A percentile compares a stretch with the other conserved stretches of the same genome.
Evolutionary conservation across 108 stramenopile species (phyloP).

Genomic region (Cyclostephanos tholiformis): DNA sequence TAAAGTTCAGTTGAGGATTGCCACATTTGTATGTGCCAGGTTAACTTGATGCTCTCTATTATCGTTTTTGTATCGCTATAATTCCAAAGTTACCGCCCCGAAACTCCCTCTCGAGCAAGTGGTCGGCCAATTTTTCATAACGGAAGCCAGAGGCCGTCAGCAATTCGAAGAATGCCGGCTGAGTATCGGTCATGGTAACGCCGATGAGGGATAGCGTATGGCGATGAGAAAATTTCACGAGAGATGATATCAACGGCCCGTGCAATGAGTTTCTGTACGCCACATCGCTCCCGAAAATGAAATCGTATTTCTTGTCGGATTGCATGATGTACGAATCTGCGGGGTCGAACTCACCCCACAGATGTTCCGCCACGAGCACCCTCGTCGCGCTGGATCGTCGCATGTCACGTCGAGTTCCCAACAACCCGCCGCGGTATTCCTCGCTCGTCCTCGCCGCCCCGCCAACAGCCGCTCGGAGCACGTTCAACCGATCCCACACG

Average conservation of each 20-base stretch:
- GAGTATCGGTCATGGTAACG: conserved; percentile 87
- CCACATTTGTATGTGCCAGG: not conserved
- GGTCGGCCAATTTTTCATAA: conserved; percentile 73
- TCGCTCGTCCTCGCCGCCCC: not conserved
- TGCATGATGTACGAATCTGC: conserved; percentile 1
- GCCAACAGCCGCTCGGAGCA: conserved; percentile 5
- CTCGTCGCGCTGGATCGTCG: not conserved
- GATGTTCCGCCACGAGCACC: conserved; percentile 47
- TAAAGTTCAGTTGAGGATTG: not conserved
- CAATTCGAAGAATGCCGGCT: conserved; percentile 69
- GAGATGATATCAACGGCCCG: conserved; percentile 76
- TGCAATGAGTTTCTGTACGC: conserved; percentile 82
- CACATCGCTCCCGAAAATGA: conserved; percentile 86
- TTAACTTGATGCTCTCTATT: not conserved
- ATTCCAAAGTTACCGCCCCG: conserved; percentile 73
- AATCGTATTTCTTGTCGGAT: conserved; percentile 59
- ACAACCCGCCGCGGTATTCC: not conserved
- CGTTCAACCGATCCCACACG: conserved; percentile 28
- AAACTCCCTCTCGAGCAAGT: conserved; percentile 59
- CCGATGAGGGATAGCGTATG: conserved; percentile 68
- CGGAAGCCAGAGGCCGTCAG: conserved; percentile 59
- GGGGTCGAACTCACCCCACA: conserved; percentile 52
- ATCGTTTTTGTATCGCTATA: conserved; percentile 62
- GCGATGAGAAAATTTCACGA: conserved; percentile 50
- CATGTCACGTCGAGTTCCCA: not conserved